Base-by-base conservation (phyloP, 257 asterid genomes). In the Lavandula angustifolia region DNA sequence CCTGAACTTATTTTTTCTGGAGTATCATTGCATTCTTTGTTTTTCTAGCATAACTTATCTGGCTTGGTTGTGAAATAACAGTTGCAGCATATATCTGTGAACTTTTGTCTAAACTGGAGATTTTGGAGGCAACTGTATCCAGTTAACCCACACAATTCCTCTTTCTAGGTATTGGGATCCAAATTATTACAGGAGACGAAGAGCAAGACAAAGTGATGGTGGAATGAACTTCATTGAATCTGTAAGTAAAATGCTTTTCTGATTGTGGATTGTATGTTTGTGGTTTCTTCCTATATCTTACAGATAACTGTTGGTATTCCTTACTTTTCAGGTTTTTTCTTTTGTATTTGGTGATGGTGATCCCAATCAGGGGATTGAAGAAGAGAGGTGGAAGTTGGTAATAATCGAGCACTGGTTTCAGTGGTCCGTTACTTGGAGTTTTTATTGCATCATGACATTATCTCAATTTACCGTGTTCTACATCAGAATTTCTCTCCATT, bases 371-470 rank as follows among this genome's bases (percentile, higher is more conserved):
- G 99, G 92, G 73, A 90, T 90, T 79, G 99, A 90, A 86, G 99
- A 87, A 87, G 92, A 94, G 84, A 85, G 96, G 91, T 94, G 99
- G 99, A 90, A 94, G 97, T 90, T 94, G 99, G 99, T 94, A 94
- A 94, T 90, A 80, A 76, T 78, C 74, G 84, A 79, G 89, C 86
- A 82, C 87, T 85, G 88, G 79, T 80, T 89, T 82, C 82, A 80
- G 91, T 83, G 97, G 90, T 89, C 86, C 82, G 91, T 84, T 84
- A 73, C 83, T 81, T 62, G 73, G 67, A 35, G 64, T 80, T 74
- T 68, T 74, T 44, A 37, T 64, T 69, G 67, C 64, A 34, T 44
- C 49, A 33, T 59, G 53, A 67, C 64, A 34, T 44, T 43, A 33
- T 59, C 49, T 52, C 70, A 38, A 62, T 66, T n/a, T 41, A 65